phyloP scores from a whole-genome alignment of 768 basidiomycete genomes.

The Xerocomus brunneocitrinus region DNA sequence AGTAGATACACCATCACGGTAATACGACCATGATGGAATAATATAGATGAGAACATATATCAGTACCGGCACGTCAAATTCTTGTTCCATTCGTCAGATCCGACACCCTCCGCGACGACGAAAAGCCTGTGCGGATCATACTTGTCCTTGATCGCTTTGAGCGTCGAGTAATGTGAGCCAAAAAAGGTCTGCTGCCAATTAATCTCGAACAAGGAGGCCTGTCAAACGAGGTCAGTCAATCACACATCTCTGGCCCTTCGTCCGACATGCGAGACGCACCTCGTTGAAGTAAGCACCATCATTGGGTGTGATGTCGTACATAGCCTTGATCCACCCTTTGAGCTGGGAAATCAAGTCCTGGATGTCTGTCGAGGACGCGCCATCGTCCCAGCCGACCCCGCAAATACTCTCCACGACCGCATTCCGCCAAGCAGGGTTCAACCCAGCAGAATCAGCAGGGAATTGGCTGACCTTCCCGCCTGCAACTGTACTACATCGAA shows the following conservation, averaged over 20 bases:
- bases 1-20: no score
- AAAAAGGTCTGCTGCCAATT: constrained; percentile 26
- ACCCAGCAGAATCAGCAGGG: constrained; percentile 35
- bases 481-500: constrained; percentile 15
- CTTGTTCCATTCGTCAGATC: constrained; percentile 24
- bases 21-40: no score
- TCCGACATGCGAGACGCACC: constrained; percentile 21
- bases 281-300: constrained; percentile 47
- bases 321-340: constrained; percentile 17
- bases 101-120: constrained; percentile 14
- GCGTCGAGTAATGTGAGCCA: no score
- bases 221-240: not conserved
- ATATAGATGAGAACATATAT: not conserved
- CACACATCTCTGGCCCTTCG: no score
- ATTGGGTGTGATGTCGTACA: constrained; percentile 30
- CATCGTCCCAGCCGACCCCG: constrained; percentile 21
- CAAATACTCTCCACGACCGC: constrained; percentile 32
- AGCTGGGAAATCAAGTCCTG: constrained; percentile 9
- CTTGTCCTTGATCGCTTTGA: not conserved
- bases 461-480: constrained; percentile 41
- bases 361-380: constrained; percentile 14
- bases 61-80: constrained; percentile 12
- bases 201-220: constrained; percentile 42
- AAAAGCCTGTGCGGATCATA: constrained; percentile 13
- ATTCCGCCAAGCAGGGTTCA: constrained; percentile 48